These are phyloP conservation scores for Fagopyrum tataricum DNA, from an alignment of 148 eudicot genomes.

Conservation along the genomic window DNA sequence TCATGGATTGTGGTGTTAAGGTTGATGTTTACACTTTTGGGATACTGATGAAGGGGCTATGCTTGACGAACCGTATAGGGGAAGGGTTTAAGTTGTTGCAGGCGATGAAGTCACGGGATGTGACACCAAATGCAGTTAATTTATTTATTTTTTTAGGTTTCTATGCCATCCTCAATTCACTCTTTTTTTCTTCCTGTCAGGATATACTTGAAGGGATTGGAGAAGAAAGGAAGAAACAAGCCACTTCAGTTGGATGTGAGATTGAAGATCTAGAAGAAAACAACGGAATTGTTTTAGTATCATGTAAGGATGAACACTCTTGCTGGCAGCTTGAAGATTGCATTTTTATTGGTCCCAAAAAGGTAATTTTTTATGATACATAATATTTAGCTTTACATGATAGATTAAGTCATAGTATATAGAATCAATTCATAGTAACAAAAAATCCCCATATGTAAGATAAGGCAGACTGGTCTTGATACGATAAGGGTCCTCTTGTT, in stretches of 20 bases:
- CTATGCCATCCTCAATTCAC: background rate
- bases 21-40: conserved; percentile 85
- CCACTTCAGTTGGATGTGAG: conserved; percentile 32
- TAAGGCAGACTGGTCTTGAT: background rate
- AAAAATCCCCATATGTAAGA: no score
- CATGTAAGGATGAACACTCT: conserved; percentile 91
- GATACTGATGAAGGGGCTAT: conserved; percentile 90
- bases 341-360: conserved; percentile 59
- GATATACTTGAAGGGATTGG: conserved; percentile 83
- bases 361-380: conserved; percentile 34
- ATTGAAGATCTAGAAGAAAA: conserved; percentile 31
- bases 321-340: conserved; percentile 98
- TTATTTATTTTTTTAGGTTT: no score
- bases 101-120: conserved; percentile 48
- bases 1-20: conserved; percentile 62
- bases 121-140: conserved; percentile 44
- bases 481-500: background rate
- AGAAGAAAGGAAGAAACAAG: conserved; percentile 61
- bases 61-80: conserved; percentile 80
- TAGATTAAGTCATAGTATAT: no score
- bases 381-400: background rate
- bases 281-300: conserved; percentile 75
- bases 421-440: no score
- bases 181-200: conserved; percentile 21
- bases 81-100: conserved; percentile 86